Conservation (phyloP, 73 alveolate species). For the Paramecium caudatum region DNA sequence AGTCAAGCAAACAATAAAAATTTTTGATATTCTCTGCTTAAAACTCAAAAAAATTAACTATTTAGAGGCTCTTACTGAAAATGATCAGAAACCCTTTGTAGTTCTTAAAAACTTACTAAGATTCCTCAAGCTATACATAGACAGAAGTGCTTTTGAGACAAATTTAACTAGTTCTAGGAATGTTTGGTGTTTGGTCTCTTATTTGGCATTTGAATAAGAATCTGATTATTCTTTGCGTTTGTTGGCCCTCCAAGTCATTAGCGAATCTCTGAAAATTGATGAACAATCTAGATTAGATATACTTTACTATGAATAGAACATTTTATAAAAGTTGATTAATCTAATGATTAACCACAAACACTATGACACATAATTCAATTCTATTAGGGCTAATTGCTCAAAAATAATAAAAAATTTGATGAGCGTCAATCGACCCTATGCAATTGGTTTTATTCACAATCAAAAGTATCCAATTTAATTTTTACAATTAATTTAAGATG, state of each 20-base stretch:
- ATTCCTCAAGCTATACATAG: background rate
- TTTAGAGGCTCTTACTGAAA: background rate
- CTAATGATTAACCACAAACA: background rate
- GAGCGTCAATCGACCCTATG: background rate
- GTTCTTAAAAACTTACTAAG: conserved; percentile 1
- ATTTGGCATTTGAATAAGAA: background rate
- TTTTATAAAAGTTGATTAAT: background rate
- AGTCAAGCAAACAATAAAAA: background rate
- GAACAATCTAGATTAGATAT: background rate
- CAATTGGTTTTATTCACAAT: background rate
- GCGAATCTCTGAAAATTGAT: background rate
- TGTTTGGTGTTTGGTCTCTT: background rate
- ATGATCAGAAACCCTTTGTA: background rate
- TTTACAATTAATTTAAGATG: conserved; percentile 6
- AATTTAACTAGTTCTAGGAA: background rate
- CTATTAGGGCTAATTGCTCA: background rate
- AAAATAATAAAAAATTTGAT: background rate
- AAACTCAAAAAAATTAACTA: background rate
- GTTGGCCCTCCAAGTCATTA: background rate
- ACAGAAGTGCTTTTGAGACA: background rate
- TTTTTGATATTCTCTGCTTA: background rate
- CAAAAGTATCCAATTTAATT: background rate
- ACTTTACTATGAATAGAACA: background rate
- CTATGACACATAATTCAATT: background rate
- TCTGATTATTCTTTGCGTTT: background rate